Evolutionary conservation across 2,329 filamentous ascomycete genomes (phyloP).

Genomic region (Fusarium sp.): DNA sequence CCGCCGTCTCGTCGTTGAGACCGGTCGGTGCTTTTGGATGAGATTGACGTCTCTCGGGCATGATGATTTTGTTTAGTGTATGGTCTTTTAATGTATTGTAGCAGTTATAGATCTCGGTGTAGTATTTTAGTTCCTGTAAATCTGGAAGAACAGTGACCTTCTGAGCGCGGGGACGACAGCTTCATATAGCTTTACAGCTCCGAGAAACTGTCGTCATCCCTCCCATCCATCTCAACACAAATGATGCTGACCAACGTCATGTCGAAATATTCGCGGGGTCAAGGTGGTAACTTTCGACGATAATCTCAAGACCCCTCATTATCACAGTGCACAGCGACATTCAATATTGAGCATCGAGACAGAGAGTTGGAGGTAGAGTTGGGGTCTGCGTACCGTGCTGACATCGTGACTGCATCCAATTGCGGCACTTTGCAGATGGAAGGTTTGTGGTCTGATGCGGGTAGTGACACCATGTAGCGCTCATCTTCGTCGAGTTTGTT

Average conservation of each 20-base stretch:
- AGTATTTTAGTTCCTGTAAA: no score
- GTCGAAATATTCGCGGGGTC: slow-evolving; percentile 24
- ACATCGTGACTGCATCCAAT: neutral
- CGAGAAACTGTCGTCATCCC: slow-evolving; percentile 36
- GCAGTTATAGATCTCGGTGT: neutral
- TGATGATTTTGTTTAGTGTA: neutral
- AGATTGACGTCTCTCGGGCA: slow-evolving; percentile 32
- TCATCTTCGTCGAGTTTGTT: neutral
- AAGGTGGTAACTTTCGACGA: slow-evolving; percentile 32
- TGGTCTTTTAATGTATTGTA: no score
- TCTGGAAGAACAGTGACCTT: no score
- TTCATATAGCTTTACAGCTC: slow-evolving; percentile 33
- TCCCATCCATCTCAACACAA: slow-evolving; percentile 8
- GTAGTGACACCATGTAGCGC: neutral
- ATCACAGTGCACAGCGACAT: slow-evolving; percentile 39
- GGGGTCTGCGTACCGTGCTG: slow-evolving; percentile 7
- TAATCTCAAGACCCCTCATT: slow-evolving; percentile 37
- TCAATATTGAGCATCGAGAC: rapidly evolving
- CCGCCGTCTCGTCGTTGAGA: slow-evolving; percentile 48
- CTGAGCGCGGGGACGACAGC: no score
- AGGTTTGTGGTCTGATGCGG: slow-evolving; percentile 9
- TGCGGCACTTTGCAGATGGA: neutral
- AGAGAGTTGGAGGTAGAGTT: neutral
- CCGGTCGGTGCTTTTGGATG: slow-evolving; percentile 36
- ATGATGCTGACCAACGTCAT: slow-evolving; percentile 48